Conservation (phyloP, 495 filamentous ascomycete genomes). For the Xylaria telfairii region DNA sequence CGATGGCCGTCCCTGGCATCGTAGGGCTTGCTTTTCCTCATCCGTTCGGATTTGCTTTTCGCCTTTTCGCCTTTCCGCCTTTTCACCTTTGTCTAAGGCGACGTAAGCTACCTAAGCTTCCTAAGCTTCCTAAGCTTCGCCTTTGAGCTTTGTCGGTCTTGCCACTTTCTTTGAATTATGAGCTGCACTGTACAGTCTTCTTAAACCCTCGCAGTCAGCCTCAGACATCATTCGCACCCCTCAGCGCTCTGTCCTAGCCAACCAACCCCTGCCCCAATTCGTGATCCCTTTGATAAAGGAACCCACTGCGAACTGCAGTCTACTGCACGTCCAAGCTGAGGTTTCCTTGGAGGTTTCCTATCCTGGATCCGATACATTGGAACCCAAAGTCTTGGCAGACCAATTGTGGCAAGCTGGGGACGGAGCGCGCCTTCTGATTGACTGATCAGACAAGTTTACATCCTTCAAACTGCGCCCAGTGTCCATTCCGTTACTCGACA, state of each 20-base stretch:
- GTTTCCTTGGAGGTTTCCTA: constrained; percentile 18
- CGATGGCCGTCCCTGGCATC: background rate
- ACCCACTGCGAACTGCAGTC: constrained; percentile 1
- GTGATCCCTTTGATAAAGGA: background rate
- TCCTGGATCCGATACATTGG: constrained; percentile 23
- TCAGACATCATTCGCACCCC: constrained; percentile 12
- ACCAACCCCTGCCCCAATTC: constrained; percentile 3
- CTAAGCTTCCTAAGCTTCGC: background rate
- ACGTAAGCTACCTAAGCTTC: too few species aligned
- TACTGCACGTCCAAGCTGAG: constrained; percentile 14
- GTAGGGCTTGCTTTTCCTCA: background rate
- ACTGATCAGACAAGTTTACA: background rate
- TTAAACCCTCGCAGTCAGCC: background rate
- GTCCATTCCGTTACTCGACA: background rate
- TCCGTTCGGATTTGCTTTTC: background rate
- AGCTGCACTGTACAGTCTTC: background rate
- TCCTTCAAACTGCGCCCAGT: constrained; percentile 2
- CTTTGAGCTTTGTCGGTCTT: background rate
- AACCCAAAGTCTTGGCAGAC: constrained; percentile 5
- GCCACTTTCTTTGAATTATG: background rate
- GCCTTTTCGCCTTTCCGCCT: too few species aligned
- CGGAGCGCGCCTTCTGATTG: background rate
- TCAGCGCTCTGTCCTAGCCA: background rate
- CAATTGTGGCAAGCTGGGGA: constrained; percentile 16
- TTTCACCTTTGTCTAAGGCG: background rate